These are phyloP conservation scores for Bisporella sp. DNA, from an alignment of 2,329 filamentous ascomycete genomes.

Conservation along the genomic window DNA sequence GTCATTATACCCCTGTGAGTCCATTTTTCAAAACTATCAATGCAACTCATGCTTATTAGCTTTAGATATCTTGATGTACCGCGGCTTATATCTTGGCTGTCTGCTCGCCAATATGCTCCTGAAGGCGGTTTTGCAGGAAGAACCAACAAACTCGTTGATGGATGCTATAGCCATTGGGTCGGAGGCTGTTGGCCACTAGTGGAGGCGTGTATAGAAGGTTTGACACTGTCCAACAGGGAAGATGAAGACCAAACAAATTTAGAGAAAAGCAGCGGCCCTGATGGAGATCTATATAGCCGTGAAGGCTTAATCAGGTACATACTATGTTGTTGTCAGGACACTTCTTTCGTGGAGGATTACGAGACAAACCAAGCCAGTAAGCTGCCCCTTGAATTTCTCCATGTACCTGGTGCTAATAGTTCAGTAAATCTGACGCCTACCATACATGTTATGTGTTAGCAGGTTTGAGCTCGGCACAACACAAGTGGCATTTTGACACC, in stretches of 20 bases:
- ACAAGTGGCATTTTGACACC: slow-evolving; percentile 47
- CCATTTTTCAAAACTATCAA: slow-evolving; percentile 8
- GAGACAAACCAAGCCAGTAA: slow-evolving; percentile 90
- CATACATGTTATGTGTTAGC: slow-evolving; percentile 89
- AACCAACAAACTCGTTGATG: slow-evolving; percentile 96
- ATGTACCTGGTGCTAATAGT: background rate
- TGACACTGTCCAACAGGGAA: slow-evolving; percentile 18
- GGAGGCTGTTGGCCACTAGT: slow-evolving; percentile 91
- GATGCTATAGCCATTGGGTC: slow-evolving; percentile 97
- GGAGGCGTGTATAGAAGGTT: slow-evolving; percentile 65
- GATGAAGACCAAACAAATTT: background rate
- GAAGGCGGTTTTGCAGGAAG: slow-evolving; percentile 91
- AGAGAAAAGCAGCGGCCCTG: slow-evolving; percentile 9
- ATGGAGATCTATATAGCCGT: slow-evolving; percentile 63
- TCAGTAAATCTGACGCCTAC: slow-evolving; percentile 74
- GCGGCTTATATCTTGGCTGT: slow-evolving; percentile 78
- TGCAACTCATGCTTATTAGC: no score
- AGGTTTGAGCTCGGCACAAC: slow-evolving; percentile 76
- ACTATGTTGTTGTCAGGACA: slow-evolving; percentile 77
- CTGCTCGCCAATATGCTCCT: slow-evolving; percentile 79
- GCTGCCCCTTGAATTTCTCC: slow-evolving; percentile 28
- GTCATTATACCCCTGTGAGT: slow-evolving; percentile 65
- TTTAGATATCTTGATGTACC: slow-evolving; percentile 68
- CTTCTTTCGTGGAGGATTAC: slow-evolving; percentile 65
- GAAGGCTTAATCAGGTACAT: slow-evolving; percentile 87